Evolutionary conservation across 371 early-diverging fungal genomes (phyloP).

Genomic region (Apophysomyces trapeziformis): DNA sequence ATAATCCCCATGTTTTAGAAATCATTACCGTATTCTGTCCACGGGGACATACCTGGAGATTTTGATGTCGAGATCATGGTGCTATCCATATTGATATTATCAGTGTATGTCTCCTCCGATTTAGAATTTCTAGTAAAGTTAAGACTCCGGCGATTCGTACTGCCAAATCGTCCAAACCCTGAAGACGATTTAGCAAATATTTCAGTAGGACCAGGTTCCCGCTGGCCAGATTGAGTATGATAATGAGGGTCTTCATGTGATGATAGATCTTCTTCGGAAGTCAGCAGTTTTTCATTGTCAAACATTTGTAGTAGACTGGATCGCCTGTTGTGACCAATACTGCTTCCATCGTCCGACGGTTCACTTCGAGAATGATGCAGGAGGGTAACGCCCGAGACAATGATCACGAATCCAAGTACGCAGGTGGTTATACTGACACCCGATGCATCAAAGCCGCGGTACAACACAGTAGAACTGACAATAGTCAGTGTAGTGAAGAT

Average conservation of each 20-base stretch:
- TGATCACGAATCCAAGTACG: conserved; percentile 89
- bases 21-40: neutral
- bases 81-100: conserved; percentile 2
- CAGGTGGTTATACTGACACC: conserved; percentile 78
- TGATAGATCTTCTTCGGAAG: conserved; percentile 17
- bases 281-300: conserved; percentile 17
- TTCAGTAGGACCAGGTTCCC: conserved; percentile 26
- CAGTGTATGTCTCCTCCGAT: neutral
- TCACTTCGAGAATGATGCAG: conserved; percentile 39
- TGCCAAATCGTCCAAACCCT: neutral
- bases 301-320: conserved; percentile 29
- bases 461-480: conserved; percentile 84
- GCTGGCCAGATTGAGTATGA: conserved; percentile 10
- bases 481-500: conserved; percentile 93
- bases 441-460: conserved; percentile 83
- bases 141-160: neutral
- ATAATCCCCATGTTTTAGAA: neutral
- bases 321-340: conserved; percentile 1
- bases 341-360: conserved; percentile 7
- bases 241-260: neutral
- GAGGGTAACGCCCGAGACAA: conserved; percentile 64
- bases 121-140: conserved; percentile 1
- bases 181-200: neutral
- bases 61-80: conserved; percentile 9
- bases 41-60: neutral